phyloP scores from a whole-genome alignment of 495 filamentous ascomycete species.

The Poronia punctata region DNA sequence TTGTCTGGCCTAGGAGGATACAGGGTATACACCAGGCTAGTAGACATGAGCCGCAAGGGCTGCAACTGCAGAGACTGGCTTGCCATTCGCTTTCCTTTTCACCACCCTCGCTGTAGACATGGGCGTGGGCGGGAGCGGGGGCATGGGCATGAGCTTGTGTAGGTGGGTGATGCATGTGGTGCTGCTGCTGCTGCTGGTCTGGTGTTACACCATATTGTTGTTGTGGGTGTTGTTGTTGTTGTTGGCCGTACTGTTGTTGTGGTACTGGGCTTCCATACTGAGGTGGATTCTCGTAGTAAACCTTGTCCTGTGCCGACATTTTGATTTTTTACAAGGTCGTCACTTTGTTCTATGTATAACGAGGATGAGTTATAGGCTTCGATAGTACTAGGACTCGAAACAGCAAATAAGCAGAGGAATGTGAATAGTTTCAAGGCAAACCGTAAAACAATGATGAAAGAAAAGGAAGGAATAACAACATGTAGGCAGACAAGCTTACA shows the following conservation, averaged over 20 bases:
- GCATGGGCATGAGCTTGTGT: background rate
- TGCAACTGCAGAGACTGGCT: constrained; percentile 30
- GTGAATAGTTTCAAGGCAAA: no score
- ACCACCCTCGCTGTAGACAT: constrained; percentile 7
- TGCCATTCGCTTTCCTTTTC: constrained; percentile 28
- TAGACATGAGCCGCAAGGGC: constrained; percentile 29
- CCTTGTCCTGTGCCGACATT: no score
- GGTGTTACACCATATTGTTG: constrained; percentile 1
- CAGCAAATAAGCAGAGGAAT: no score
- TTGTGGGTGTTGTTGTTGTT: constrained; percentile 9
- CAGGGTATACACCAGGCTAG: constrained; percentile 46
- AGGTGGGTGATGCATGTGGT: background rate
- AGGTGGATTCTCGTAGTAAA: no score
- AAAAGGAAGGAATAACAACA: no score
- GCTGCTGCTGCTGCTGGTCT: constrained; percentile 1
- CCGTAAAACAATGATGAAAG: no score
- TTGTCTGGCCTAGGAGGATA: constrained; percentile 44
- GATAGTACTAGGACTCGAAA: no score
- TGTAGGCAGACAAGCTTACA: no score
- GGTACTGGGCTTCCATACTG: no score
- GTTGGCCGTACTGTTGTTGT: constrained; percentile 13
- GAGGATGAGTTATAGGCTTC: no score
- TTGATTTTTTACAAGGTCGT: no score
- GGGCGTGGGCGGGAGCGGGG: background rate
- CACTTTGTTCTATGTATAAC: no score